These are phyloP conservation scores for Penicillium manginii DNA, from an alignment of 495 filamentous ascomycete genomes.

Conservation along the genomic window DNA sequence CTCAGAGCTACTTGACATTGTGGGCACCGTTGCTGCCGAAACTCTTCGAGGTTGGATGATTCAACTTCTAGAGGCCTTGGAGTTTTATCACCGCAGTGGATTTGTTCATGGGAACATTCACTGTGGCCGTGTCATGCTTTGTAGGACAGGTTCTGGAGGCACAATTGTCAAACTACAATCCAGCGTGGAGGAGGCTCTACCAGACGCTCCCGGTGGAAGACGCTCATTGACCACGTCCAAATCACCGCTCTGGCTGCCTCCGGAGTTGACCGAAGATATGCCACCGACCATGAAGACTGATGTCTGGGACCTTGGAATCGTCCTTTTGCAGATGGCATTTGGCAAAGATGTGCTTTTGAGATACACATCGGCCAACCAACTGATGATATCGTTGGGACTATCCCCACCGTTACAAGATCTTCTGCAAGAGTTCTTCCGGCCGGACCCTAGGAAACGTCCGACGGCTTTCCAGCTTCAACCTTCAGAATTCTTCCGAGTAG, in stretches of 20 bases:
- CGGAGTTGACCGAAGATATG: conserved; percentile 69
- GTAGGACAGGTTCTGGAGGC: conserved; percentile 39
- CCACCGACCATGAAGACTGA: conserved; percentile 80
- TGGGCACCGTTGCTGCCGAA: conserved; percentile 69
- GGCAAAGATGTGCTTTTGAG: conserved; percentile 74
- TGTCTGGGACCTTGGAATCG: conserved; percentile 90
- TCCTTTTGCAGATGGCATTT: conserved; percentile 93
- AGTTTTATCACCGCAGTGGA: conserved; percentile 81
- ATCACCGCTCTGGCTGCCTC: conserved; percentile 81
- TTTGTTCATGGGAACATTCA: conserved; percentile 81
- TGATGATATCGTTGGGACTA: conserved; percentile 66
- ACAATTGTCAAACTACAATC: conserved; percentile 51
- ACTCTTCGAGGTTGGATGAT: conserved; percentile 84
- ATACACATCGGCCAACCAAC: conserved; percentile 74
- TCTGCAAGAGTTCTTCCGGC: conserved; percentile 77
- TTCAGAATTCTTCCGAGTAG: conserved; percentile 78
- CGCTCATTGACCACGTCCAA: conserved; percentile 62
- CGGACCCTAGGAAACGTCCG: conserved; percentile 80
- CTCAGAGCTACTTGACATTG: conserved; percentile 76
- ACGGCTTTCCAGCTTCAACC: conserved; percentile 88
- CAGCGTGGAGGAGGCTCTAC: conserved; percentile 46
- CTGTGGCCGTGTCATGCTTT: conserved; percentile 73
- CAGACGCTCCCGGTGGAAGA: conserved; percentile 29
- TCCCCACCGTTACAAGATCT: conserved; percentile 79
- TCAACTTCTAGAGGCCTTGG: conserved; percentile 86